Conservation (phyloP, 2,329 filamentous ascomycete species). For the Fusarium heterosporum region DNA sequence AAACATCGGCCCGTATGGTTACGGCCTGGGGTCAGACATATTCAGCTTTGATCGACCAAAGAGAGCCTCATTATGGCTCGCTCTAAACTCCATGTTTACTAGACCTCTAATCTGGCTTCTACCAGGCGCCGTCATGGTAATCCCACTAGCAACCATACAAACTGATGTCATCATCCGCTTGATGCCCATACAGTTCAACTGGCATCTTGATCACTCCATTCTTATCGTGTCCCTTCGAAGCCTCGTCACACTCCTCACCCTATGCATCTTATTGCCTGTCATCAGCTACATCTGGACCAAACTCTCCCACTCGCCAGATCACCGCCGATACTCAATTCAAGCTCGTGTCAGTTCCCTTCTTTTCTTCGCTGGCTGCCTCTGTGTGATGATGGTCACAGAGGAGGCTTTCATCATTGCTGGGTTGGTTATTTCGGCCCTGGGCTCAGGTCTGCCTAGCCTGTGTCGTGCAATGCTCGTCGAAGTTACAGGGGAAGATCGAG, state of each 20-base stretch:
- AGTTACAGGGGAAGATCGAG: slow-evolving; percentile 20
- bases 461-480: slow-evolving; percentile 45
- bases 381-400: slow-evolving; percentile 39
- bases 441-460: slow-evolving; percentile 44
- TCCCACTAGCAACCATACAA: slow-evolving; percentile 40
- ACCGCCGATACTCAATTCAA: slow-evolving; percentile 31
- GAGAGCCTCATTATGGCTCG: background rate
- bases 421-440: slow-evolving; percentile 38
- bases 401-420: slow-evolving; percentile 40
- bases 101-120: slow-evolving; percentile 41
- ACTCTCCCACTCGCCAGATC: slow-evolving; percentile 1
- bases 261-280: slow-evolving; percentile 41
- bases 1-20: background rate
- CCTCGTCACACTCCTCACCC: slow-evolving; percentile 37
- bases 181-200: slow-evolving; percentile 46
- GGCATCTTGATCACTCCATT: slow-evolving; percentile 38
- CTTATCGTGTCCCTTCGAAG: slow-evolving; percentile 43
- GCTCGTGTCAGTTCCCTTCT: slow-evolving; percentile 38
- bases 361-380: slow-evolving; percentile 42
- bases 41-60: background rate
- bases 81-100: slow-evolving; percentile 31
- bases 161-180: slow-evolving; percentile 41
- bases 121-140: slow-evolving; percentile 40
- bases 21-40: background rate
- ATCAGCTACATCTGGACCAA: slow-evolving; percentile 24